Percentiles rank a stretch among this genome's conserved stretches.
These are phyloP conservation scores for Rhodotorula kratochvilovae DNA, from an alignment of 768 basidiomycete genomes.

Conservation along the genomic window DNA sequence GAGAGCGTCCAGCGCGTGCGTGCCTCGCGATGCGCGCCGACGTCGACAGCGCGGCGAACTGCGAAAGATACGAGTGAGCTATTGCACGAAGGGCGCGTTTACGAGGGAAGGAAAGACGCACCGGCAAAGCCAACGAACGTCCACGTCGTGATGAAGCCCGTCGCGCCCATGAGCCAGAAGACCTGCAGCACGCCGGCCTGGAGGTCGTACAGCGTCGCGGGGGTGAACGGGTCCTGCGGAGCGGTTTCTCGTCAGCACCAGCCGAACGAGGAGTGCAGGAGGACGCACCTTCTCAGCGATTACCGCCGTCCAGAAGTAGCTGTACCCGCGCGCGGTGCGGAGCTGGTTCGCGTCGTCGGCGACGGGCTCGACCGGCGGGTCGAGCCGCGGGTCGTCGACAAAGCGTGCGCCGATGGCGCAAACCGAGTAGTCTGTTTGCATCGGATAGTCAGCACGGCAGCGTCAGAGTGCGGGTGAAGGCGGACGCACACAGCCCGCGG, in stretches of 20 bases:
- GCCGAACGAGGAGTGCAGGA: too few species aligned
- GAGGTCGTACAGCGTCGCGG: constrained; percentile 5
- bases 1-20: constrained; percentile 46
- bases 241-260: not conserved
- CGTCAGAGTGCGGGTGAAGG: not conserved
- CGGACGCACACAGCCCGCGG: constrained; percentile 49
- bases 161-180: constrained; percentile 45
- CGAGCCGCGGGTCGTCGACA: constrained; percentile 60
- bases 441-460: too few species aligned
- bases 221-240: not conserved
- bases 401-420: constrained; percentile 64
- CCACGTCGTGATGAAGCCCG: constrained; percentile 44
- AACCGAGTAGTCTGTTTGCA: constrained; percentile 56
- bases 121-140: constrained; percentile 13
- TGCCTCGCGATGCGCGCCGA: constrained; percentile 68
- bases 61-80: constrained; percentile 54
- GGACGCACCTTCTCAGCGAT: not conserved
- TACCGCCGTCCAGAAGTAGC: constrained; percentile 1
- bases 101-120: not conserved
- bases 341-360: constrained; percentile 42
- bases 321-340: not conserved
- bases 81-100: not conserved
- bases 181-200: constrained; percentile 51
- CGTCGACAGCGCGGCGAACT: constrained; percentile 68
- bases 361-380: constrained; percentile 36